Base-by-base conservation (phyloP, 176 grass and related monocot species). In the Guadua angustifolia region DNA sequence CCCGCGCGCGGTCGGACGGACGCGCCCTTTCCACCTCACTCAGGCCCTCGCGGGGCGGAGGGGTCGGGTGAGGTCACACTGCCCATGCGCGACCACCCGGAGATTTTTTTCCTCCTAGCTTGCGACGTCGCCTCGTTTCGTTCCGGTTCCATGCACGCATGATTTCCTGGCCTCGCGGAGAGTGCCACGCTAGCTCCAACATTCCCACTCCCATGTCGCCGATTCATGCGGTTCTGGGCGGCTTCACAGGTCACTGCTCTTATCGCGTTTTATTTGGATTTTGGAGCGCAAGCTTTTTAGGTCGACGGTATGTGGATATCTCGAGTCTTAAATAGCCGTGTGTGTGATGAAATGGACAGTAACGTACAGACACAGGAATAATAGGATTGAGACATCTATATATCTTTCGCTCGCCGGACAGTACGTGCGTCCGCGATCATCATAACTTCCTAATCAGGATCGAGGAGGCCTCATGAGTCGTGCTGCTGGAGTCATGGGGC, bases 71-170 rank as follows among this genome's bases (percentile, higher is more conserved):
- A 6, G 10, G 33, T 11, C 79, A 42, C 63, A 15, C 21, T 35
- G 62, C 79, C 85, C 85, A 87, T 75, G 78, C 75, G 69, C 42
- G 25, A 26, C 1, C 29, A 43, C 18, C 18, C 18, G n/a, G 21
- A 44, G 21, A 26, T 18, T 56, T 18, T 40, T 55, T 18, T 8
- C 1, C 1, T 49, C 40, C 5, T 25, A 22, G 14, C 38, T 25
- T 24, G 14, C 38, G 4, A 2, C 56, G 12, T 4, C 22, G 6
- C 1, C 55, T 56, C 18, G 53, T 56, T 53, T 19, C 55, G 74
- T 3, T 11, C 43, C 75, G 6, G n/a, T 64, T 49, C 46, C 46
- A 49, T 15, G 2, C 3, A 17, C 56, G 43, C 44, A 38, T 17
- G 68, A 57, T 57, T 57, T 15, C 44, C 44, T n/a, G n/a, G n/a